Base-by-base conservation (phyloP, 2,329 filamentous ascomycete genomes). In the Cladorrhinum sp. region DNA sequence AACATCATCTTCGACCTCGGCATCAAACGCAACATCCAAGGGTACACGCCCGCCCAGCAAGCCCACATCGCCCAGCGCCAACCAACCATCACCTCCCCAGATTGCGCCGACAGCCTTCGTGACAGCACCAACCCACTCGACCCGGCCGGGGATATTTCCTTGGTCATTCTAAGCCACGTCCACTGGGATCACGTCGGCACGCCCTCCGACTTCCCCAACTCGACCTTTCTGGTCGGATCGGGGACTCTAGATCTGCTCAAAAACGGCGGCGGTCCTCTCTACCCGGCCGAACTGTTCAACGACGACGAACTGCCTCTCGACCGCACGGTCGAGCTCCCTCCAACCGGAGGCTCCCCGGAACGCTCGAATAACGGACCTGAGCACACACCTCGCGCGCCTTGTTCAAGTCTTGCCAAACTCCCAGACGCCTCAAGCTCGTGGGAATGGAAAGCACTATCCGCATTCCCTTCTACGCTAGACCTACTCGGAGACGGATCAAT, bases 181-280 rank as follows among this genome's bases (percentile, higher is more conserved):
- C 82, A 86, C 65, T 85, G 81, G 75, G 83, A 86, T 65, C 83
- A 86, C 63, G 75, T 81, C 39, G 84, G 83, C n/a, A 82, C 80
- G 3, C 80, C 82, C 0, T 70, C 73, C 1, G 81, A 84, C 65
- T 86, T 84, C 64, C 62, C 74, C 0, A 69, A 73, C 12, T 74
- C 81, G 0, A 73, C 73, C 2, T 84, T 86, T 64, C 65, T 81
- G 2, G 78, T 85, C 9, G 84, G 84, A 0, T 72, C 74, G 3
- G 80, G 80, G 4, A 77, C 78, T 0, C 64, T 77, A 18, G 64
- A 76, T 39, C 68, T 82, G 1, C 69, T 82, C 5, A 61, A 65
- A n/a, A 53, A 70, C 16, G 73, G 73, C 6, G 68, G 67, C 5
- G 70, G 68, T 1, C 68, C 67, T 8, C 62, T 68, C 12, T 71